Percentiles rank a stretch among this genome's conserved stretches.
phyloP scores from a whole-genome alignment of 139 green algal species.

The Zygnema circumcarinatum region DNA sequence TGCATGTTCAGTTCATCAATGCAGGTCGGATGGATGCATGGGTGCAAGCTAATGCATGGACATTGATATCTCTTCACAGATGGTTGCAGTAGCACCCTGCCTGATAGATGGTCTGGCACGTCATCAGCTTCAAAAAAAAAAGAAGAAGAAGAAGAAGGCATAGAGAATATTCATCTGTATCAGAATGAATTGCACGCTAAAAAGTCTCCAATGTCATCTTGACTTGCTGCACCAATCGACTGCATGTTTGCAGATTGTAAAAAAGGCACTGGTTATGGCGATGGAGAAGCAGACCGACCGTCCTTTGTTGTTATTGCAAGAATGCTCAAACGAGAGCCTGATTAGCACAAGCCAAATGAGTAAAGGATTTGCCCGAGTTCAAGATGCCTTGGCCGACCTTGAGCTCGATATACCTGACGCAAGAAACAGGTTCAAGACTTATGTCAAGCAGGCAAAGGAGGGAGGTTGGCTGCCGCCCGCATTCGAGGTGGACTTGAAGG shows the following conservation, averaged over 20 bases:
- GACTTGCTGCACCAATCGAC: too few species aligned
- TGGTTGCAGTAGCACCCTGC: too few species aligned
- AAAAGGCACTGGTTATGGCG: constrained; percentile 58
- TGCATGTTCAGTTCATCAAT: background rate
- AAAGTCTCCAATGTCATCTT: too few species aligned
- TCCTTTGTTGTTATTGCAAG: constrained; percentile 27
- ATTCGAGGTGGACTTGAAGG: constrained; percentile 17
- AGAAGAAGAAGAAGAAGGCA: too few species aligned
- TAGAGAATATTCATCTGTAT: too few species aligned
- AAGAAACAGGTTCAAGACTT: constrained; percentile 24
- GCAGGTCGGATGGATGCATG: background rate
- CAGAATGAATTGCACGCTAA: too few species aligned
- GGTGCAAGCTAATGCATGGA: background rate
- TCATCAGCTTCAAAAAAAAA: too few species aligned
- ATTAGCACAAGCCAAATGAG: constrained; percentile 62
- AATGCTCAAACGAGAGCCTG: constrained; percentile 24
- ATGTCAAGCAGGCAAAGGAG: constrained; percentile 10
- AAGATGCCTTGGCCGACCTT: constrained; percentile 54
- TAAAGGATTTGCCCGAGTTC: constrained; percentile 60
- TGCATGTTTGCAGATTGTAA: constrained; percentile 57
- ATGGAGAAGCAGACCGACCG: constrained; percentile 59
- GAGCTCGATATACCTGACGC: constrained; percentile 63
- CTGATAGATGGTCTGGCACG: too few species aligned
- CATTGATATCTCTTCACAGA: background rate
- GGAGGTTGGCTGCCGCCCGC: constrained; percentile 16